These are phyloP conservation scores for Testicularia cyperi DNA, from an alignment of 1,284 basidiomycete genomes.

Conservation along the genomic window DNA sequence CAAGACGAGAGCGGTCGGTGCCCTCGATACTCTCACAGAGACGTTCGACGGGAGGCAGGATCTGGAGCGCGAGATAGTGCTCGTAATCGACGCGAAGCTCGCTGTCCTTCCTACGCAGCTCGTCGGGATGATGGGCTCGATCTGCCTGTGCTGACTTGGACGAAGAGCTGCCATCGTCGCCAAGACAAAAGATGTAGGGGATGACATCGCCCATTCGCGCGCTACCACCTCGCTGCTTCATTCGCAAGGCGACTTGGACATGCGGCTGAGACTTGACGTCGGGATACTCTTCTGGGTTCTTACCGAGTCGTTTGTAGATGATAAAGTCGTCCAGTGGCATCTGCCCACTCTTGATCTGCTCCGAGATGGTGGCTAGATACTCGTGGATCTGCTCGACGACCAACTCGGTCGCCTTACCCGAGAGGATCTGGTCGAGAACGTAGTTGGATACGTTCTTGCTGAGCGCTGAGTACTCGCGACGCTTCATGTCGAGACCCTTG, in stretches of 20 bases:
- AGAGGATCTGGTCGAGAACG: constrained; percentile 79
- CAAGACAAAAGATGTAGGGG: constrained; percentile 88
- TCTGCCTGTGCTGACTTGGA: constrained; percentile 83
- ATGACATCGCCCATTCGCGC: constrained; percentile 89
- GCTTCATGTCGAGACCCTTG: constrained; percentile 99
- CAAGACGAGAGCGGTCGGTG: constrained; percentile 84
- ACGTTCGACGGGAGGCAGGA: constrained; percentile 90
- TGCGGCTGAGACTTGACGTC: constrained; percentile 93
- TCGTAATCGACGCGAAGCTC: constrained; percentile 66
- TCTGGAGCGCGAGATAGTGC: constrained; percentile 85
- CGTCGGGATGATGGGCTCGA: constrained; percentile 88
- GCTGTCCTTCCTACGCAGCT: constrained; percentile 68
- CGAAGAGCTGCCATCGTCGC: constrained; percentile 70
- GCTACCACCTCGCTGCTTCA: constrained; percentile 80
- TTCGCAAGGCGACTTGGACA: constrained; percentile 89
- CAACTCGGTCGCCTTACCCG: constrained; percentile 83
- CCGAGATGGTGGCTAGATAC: constrained; percentile 74
- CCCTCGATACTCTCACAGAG: constrained; percentile 95
- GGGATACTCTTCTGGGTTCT: constrained; percentile 73
- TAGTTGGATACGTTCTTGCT: constrained; percentile 80
- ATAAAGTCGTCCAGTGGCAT: constrained; percentile 88
- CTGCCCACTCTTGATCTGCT: constrained; percentile 75
- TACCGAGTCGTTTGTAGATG: constrained; percentile 65
- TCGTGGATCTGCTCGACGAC: constrained; percentile 92
- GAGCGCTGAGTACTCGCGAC: constrained; percentile 87